phyloP scores from a whole-genome alignment of 805 yeast genomes.

The Nakazawaea sp. region DNA sequence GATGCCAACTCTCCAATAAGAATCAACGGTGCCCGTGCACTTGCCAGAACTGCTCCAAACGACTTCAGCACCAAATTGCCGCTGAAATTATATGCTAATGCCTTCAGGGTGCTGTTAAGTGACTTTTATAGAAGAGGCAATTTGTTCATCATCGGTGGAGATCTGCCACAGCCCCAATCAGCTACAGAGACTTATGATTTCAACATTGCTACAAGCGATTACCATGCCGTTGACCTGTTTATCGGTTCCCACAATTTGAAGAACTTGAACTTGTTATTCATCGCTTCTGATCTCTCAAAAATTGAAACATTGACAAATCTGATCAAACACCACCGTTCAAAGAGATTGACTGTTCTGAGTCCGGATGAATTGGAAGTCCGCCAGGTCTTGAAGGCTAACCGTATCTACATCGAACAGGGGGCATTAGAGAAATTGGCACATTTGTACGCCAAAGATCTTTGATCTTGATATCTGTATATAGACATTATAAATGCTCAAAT shows the following conservation, averaged over 20 bases:
- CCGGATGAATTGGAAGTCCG: slow-evolving; percentile 79
- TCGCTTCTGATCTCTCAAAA: slow-evolving; percentile 41
- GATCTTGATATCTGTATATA: too few species aligned
- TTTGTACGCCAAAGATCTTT: slow-evolving; percentile 14
- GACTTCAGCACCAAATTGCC: slow-evolving; percentile 81
- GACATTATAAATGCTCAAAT: too few species aligned
- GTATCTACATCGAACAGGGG: slow-evolving; percentile 62
- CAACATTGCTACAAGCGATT: slow-evolving; percentile 21
- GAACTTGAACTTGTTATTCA: slow-evolving; percentile 55
- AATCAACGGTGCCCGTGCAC: slow-evolving; percentile 83
- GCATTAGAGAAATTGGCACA: slow-evolving; percentile 61
- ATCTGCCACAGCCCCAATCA: slow-evolving; percentile 18
- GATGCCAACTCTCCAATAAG: slow-evolving; percentile 93
- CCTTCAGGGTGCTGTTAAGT: slow-evolving; percentile 77
- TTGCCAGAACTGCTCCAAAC: slow-evolving; percentile 85
- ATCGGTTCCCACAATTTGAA: slow-evolving; percentile 40
- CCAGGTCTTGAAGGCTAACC: slow-evolving; percentile 74
- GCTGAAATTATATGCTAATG: slow-evolving; percentile 61
- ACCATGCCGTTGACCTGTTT: slow-evolving; percentile 26
- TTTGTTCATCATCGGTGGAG: slow-evolving; percentile 61
- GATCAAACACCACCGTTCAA: slow-evolving; percentile 39
- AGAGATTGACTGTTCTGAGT: slow-evolving; percentile 56
- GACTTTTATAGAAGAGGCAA: slow-evolving; percentile 72
- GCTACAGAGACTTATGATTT: slow-evolving; percentile 19
- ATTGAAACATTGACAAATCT: slow-evolving; percentile 54